Evolutionary conservation across 805 yeast species (phyloP).

Genomic region (Myxozyma sirexii): DNA sequence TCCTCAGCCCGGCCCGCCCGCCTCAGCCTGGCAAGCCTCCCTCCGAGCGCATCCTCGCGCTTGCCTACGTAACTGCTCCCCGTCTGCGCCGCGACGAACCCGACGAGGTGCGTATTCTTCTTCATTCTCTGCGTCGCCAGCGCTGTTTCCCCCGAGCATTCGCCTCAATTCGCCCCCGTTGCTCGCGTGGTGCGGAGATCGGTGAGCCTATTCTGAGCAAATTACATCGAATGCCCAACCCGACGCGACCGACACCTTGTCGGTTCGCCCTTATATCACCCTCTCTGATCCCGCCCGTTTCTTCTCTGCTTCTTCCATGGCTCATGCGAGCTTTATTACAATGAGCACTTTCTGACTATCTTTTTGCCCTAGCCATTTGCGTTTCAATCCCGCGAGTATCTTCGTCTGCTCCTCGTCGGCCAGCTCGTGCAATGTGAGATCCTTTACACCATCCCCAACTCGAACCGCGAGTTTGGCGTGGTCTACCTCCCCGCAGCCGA

Average conservation of each 20-base stretch:
- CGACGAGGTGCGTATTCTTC: slow-evolving; percentile 34
- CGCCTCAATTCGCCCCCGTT: not conserved
- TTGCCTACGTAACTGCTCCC: slow-evolving; percentile 67
- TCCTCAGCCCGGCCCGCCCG: slow-evolving; percentile 53
- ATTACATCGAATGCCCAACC: slow-evolving; percentile 2
- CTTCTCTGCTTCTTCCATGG: not conserved
- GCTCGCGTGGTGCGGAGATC: not conserved
- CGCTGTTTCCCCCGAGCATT: not conserved
- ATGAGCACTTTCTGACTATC: too few species aligned
- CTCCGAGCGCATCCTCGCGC: slow-evolving; percentile 62
- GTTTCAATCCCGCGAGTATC: slow-evolving; percentile 61
- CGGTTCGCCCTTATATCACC: not conserved
- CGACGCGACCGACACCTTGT: not conserved
- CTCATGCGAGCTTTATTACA: too few species aligned
- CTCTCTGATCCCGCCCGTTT: not conserved
- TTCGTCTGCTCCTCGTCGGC: slow-evolving; percentile 65
- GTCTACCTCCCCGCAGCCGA: slow-evolving; percentile 56
- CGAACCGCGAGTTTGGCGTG: slow-evolving; percentile 69
- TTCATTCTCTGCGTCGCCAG: not conserved
- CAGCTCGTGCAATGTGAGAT: slow-evolving; percentile 63
- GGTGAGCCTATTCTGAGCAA: slow-evolving; percentile 20
- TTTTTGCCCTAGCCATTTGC: slow-evolving; percentile 50
- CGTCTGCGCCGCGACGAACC: slow-evolving; percentile 44
- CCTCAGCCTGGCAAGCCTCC: slow-evolving; percentile 42
- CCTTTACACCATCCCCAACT: slow-evolving; percentile 52